Evolutionary conservation across 805 yeast species (phyloP), one percentile per base, ranked within the genome.

Genomic region (Cyberlindnera maritima): DNA sequence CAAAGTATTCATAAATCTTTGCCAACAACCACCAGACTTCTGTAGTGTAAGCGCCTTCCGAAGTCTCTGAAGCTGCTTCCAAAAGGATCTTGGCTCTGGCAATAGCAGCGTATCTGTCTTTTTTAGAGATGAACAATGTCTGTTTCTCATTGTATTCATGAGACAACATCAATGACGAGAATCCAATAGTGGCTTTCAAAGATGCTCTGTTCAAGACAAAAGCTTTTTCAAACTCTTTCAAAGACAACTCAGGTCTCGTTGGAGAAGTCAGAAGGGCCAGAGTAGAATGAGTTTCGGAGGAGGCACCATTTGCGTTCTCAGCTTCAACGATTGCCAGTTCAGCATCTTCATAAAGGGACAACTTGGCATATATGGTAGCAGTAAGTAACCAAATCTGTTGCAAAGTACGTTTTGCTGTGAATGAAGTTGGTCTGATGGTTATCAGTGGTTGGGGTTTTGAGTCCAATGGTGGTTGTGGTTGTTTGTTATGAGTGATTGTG

Each of bases 351-450:
- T 67, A 52, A 34, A 77, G 63, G 1, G 77, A 81, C 6, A 77
- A 72, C 48, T 77, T 76, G 56, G 77, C 67, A 60, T 88, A 89
- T 23, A 88, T 66, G 32, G 75, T 74, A 0, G 89, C 75, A 0
- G 88, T 74, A 78, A 89, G 79, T 41, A 90, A 62, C 96, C 97
- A 90, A 20, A 88, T 59, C 29, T 72, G 71, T 56, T 83, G 88
- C 39, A 82, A 60, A 10, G 80, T 57, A 20, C 56, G 62, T 19
- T 46, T 52, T 6, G 47, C 42, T 20, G 43, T 17, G 1, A 11
- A 29, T 20, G 44, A 26, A n/a, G 38, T 36, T 39, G 47, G 26
- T 28, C 39, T 47, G 38, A 47, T 51, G 43, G 32, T 20, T 41
- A 43, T 39, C 13, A 40, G 33, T 23, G 42, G 15, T 19, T 39